Evolutionary conservation across 2,329 filamentous ascomycete genomes (phyloP).

Genomic region (Verticillium albo-atrum): DNA sequence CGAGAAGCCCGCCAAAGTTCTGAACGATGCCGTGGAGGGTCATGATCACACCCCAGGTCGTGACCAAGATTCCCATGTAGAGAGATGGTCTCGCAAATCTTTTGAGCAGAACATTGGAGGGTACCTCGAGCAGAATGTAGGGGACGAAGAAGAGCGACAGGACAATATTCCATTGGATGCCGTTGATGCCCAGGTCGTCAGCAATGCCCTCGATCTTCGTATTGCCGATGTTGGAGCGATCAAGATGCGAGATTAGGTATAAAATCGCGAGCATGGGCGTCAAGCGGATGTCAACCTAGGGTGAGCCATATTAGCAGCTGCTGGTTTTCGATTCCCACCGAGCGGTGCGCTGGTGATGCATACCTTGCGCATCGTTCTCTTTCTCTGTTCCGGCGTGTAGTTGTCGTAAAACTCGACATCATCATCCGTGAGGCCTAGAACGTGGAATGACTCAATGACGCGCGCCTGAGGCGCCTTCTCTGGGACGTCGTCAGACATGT

Average conservation of each 20-base stretch:
- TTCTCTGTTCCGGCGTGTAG: constrained; percentile 15
- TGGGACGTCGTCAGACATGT: background rate
- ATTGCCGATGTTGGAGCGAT: constrained; percentile 48
- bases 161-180: constrained; percentile 53
- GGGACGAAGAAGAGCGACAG: constrained; percentile 61
- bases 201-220: constrained; percentile 41
- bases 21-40: constrained; percentile 19
- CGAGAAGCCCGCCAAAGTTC: constrained; percentile 21
- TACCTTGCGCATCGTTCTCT: constrained; percentile 19
- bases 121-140: constrained; percentile 53
- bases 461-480: constrained; percentile 16
- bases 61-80: constrained; percentile 62
- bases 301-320: background rate
- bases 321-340: background rate
- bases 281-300: constrained; percentile 13
- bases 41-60: constrained; percentile 32
- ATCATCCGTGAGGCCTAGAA: constrained; percentile 20
- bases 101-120: constrained; percentile 64
- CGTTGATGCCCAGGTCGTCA: constrained; percentile 38
- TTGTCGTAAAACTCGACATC: constrained; percentile 22
- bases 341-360: background rate
- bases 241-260: constrained; percentile 54
- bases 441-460: constrained; percentile 21
- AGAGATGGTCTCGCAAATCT: constrained; percentile 52
- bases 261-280: constrained; percentile 50